Evolutionary conservation across 1,284 basidiomycete genomes (phyloP).

Genomic region (Trichosporon inkin): DNA sequence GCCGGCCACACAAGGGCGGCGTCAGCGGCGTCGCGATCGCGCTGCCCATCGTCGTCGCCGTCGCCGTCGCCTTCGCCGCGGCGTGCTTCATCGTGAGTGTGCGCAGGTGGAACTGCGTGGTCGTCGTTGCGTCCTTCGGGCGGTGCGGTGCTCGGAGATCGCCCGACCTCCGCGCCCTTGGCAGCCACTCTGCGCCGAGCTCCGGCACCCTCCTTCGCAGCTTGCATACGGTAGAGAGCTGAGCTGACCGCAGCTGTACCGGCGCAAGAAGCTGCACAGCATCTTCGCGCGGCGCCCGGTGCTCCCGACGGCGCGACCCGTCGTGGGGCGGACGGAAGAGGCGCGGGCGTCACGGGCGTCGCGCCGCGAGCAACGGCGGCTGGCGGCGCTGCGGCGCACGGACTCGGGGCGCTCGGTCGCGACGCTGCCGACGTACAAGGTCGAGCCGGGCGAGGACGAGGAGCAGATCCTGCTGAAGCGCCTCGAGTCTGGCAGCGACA

Average conservation of each 20-base stretch:
- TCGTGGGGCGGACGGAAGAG: background rate
- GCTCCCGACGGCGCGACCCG: background rate
- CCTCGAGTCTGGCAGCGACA: background rate
- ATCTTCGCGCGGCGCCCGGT: background rate
- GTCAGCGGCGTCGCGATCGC: background rate
- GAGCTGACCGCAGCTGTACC: background rate
- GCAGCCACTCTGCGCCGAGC: no score
- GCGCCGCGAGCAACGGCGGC: background rate
- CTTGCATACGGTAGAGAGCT: no score
- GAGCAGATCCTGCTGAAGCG: slow-evolving; percentile 4
- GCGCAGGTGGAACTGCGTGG: no score
- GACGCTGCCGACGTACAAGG: background rate
- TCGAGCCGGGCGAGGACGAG: background rate
- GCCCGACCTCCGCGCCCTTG: no score
- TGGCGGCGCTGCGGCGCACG: background rate
- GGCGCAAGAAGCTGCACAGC: background rate
- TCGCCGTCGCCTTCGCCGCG: background rate
- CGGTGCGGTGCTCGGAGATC: no score
- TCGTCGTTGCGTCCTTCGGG: no score
- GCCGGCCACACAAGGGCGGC: background rate
- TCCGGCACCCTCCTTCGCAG: background rate
- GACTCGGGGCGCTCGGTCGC: background rate
- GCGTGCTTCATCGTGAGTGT: background rate
- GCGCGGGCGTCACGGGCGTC: background rate
- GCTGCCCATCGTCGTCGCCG: background rate